phyloP scores from a whole-genome alignment of 768 basidiomycete species.

The Boletus sp. region DNA sequence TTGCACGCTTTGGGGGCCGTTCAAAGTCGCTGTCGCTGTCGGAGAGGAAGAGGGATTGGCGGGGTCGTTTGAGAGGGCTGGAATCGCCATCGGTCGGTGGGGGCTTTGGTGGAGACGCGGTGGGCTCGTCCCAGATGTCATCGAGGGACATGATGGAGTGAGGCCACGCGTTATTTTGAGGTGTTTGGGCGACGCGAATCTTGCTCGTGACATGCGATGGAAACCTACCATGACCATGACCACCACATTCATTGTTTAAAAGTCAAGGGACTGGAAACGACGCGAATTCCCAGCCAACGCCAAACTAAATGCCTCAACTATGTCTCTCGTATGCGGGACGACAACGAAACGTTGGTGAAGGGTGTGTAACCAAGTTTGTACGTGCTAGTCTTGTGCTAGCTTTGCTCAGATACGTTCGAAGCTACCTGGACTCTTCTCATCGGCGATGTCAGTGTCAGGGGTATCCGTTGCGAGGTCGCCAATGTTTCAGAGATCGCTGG shows the following conservation, averaged over 20 bases:
- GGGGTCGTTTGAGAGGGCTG: conserved; percentile 30
- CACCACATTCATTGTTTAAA: background rate
- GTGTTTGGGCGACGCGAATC: conserved; percentile 18
- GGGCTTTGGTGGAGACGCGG: conserved; percentile 25
- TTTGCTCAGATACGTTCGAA: background rate
- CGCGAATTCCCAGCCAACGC: too few relatives aligned
- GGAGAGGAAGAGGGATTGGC: conserved; percentile 53
- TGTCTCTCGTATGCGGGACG: background rate
- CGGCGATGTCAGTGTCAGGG: background rate
- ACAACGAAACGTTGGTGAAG: background rate
- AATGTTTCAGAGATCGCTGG: background rate
- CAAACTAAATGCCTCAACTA: background rate
- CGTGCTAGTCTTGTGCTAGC: background rate
- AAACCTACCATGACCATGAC: too few relatives aligned
- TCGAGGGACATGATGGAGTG: conserved; percentile 38
- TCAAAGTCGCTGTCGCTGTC: conserved; percentile 44
- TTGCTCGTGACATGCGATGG: too few relatives aligned
- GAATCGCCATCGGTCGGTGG: conserved; percentile 16
- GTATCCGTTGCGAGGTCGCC: background rate
- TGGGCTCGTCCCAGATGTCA: conserved; percentile 59
- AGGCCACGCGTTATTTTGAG: conserved; percentile 27
- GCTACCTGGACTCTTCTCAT: background rate
- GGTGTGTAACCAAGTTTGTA: background rate
- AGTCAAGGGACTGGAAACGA: too few relatives aligned
- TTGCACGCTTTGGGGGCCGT: conserved; percentile 26